Percentiles rank a stretch among this genome's conserved stretches.
These are phyloP conservation scores for Hygrocybe punicea DNA, from an alignment of 768 basidiomycete genomes.

Conservation along the genomic window DNA sequence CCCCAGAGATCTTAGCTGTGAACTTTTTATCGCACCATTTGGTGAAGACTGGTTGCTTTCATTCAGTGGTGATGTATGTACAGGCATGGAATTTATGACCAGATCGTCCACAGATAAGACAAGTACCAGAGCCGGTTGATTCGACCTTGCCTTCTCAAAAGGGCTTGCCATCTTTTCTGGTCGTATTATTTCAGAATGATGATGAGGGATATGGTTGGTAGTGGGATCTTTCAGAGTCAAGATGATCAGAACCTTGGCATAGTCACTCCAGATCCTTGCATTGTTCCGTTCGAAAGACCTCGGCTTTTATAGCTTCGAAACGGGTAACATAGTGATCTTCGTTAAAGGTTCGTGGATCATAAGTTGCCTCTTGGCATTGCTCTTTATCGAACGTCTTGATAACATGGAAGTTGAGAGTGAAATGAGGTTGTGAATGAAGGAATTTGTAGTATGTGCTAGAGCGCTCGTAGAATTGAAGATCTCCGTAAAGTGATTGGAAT, in stretches of 20 bases:
- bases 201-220: too few relatives aligned
- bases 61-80: neutral
- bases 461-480: neutral
- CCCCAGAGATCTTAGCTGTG: slow-evolving; percentile 9
- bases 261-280: neutral
- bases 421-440: slow-evolving; percentile 7
- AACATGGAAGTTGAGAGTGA: slow-evolving; percentile 13
- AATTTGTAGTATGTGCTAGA: neutral
- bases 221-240: too few relatives aligned
- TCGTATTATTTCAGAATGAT: too few relatives aligned
- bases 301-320: neutral
- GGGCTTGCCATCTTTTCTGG: too few relatives aligned
- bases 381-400: slow-evolving; percentile 13
- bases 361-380: neutral
- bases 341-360: neutral
- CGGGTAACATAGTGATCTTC: neutral
- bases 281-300: neutral
- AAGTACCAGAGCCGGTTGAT: neutral
- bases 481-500: slow-evolving; percentile 4
- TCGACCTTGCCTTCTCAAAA: too few relatives aligned
- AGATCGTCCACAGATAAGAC: slow-evolving; percentile 3
- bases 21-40: neutral
- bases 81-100: neutral
- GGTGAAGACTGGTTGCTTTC: slow-evolving; percentile 1
- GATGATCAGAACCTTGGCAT: slow-evolving; percentile 7